Conservation (phyloP, 192 early-diverging fungal species). For the Lobosporangium transversale region DNA sequence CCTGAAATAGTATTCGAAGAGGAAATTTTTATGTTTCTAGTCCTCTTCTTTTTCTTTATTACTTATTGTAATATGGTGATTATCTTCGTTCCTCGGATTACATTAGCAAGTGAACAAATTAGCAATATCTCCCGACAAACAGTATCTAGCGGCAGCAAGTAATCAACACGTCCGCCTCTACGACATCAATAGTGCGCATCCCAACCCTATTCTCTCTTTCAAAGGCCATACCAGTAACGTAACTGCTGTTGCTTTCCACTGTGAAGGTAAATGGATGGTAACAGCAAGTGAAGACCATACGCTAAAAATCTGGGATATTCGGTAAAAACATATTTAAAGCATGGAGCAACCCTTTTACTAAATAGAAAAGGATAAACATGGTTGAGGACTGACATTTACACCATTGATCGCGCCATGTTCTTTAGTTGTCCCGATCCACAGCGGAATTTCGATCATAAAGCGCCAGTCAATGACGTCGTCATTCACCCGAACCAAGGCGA, state of each 20-base stretch:
- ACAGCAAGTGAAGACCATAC: constrained; percentile 79
- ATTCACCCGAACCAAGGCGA: constrained; percentile 85
- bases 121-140: constrained; percentile 89
- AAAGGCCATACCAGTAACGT: constrained; percentile 71
- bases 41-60: not conserved
- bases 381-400: not conserved
- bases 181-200: constrained; percentile 82
- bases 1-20: not conserved
- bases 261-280: constrained; percentile 82
- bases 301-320: constrained; percentile 85
- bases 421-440: constrained; percentile 61
- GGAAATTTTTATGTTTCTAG: not conserved
- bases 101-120: constrained; percentile 86
- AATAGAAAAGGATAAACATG: not conserved
- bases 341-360: not conserved
- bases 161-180: constrained; percentile 86
- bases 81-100: not conserved
- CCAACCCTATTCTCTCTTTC: constrained; percentile 74
- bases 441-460: constrained; percentile 68
- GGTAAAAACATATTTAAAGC: constrained; percentile 45
- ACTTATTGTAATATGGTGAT: not conserved
- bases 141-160: constrained; percentile 86
- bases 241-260: constrained; percentile 69
- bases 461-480: constrained; percentile 68
- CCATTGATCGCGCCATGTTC: not conserved